Conservation (phyloP, 768 basidiomycete species). For the Leccinum obscurum region DNA sequence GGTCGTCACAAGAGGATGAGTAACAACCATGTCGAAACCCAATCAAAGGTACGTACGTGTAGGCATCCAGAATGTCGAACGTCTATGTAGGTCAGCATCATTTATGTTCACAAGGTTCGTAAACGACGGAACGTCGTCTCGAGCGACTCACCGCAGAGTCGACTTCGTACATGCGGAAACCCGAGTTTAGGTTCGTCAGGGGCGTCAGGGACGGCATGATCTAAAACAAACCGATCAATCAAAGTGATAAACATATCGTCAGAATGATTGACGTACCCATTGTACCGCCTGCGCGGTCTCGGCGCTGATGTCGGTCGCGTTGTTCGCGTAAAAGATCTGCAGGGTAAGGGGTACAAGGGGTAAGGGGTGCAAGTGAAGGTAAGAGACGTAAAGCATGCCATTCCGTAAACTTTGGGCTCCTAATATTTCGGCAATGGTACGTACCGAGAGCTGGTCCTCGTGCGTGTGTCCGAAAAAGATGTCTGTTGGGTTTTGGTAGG, state of each 20-base stretch:
- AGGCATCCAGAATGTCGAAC: slow-evolving; percentile 71
- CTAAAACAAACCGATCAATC: not conserved
- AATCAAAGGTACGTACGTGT: slow-evolving; percentile 51
- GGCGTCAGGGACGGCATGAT: slow-evolving; percentile 63
- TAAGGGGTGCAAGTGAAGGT: not conserved
- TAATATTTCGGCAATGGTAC: not conserved
- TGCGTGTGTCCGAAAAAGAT: slow-evolving; percentile 77
- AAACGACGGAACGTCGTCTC: not conserved
- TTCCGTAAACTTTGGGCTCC: not conserved
- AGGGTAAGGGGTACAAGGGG: not conserved
- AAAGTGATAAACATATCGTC: not conserved
- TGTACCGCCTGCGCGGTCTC: slow-evolving; percentile 51
- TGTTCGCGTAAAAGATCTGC: slow-evolving; percentile 72
- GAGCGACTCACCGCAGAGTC: slow-evolving; percentile 34
- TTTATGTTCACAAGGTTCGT: not conserved
- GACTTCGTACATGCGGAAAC: slow-evolving; percentile 52
- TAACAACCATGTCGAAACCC: not conserved
- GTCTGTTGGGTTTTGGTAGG: slow-evolving; percentile 34
- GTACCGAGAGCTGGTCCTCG: slow-evolving; percentile 64
- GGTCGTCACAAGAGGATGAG: not conserved
- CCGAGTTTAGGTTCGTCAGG: slow-evolving; percentile 67
- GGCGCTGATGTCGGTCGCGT: slow-evolving; percentile 56
- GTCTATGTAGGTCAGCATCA: slow-evolving; percentile 43
- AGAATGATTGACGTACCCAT: slow-evolving; percentile 38
- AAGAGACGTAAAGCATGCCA: not conserved